A percentile compares a stretch with the other conserved stretches of the same genome.
These are phyloP conservation scores for Setaria italica DNA, from an alignment of 202 grass and related monocot genomes.

Conservation along the genomic window DNA sequence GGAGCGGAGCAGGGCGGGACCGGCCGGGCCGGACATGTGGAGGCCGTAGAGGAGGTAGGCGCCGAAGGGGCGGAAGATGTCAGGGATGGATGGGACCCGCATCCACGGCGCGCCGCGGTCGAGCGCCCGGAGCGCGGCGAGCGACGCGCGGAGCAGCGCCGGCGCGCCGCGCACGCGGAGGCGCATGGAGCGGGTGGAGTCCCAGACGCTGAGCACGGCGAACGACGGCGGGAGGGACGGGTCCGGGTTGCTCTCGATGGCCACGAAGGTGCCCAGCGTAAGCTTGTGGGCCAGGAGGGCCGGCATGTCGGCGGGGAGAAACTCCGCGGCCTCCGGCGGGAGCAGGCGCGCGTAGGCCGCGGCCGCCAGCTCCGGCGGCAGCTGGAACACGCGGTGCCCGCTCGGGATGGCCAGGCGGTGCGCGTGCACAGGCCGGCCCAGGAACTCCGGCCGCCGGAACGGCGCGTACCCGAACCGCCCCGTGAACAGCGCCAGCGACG, in stretches of 20 bases:
- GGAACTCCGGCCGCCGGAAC: conserved; percentile 65
- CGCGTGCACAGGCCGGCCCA: conserved; percentile 68
- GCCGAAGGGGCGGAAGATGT: conserved; percentile 79
- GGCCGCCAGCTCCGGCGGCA: conserved; percentile 50
- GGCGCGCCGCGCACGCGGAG: conserved; percentile 59
- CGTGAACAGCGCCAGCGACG: conserved; percentile 72
- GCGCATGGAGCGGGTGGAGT: conserved; percentile 58
- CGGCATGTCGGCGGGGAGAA: conserved; percentile 87
- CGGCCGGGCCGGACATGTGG: conserved; percentile 60
- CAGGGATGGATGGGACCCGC: conserved; percentile 62
- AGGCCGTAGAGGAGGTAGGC: conserved; percentile 74
- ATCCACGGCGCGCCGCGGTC: conserved; percentile 66
- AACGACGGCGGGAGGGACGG: conserved; percentile 43
- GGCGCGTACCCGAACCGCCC: conserved; percentile 64
- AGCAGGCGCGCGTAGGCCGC: conserved; percentile 53
- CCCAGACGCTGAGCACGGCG: conserved; percentile 74
- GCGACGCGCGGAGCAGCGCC: conserved; percentile 38
- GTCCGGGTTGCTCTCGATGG: conserved; percentile 42
- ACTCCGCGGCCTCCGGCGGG: conserved; percentile 55
- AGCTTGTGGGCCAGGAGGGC: conserved; percentile 77
- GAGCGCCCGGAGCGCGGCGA: conserved; percentile 57
- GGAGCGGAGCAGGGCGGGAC: conserved; percentile 56
- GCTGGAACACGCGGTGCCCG: conserved; percentile 39
- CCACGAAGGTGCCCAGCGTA: conserved; percentile 74
- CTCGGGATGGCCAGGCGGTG: conserved; percentile 37